Evolutionary conservation across 2,329 filamentous ascomycete species (phyloP).

Genomic region (Dendrostoma leiphaemia): DNA sequence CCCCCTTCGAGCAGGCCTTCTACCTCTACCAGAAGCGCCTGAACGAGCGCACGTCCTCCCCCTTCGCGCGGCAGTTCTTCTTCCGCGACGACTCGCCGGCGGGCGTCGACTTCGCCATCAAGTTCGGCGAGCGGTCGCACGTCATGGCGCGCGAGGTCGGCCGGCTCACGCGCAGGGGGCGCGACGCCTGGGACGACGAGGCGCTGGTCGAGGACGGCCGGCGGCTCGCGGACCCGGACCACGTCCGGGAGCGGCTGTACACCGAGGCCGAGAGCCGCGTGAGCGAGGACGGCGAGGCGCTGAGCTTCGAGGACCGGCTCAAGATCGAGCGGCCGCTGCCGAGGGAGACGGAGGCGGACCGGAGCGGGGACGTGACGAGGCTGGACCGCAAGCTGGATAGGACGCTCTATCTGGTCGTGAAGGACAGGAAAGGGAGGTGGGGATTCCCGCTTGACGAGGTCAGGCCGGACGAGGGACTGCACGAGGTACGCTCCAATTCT

Average conservation of each 20-base stretch:
- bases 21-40: conserved; percentile 97
- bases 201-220: conserved; percentile 76
- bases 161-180: conserved; percentile 65
- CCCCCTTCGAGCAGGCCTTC: conserved; percentile 86
- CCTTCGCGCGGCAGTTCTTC: conserved; percentile 90
- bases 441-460: conserved; percentile 75
- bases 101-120: conserved; percentile 87
- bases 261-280: conserved; percentile 70
- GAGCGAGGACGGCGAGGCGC: conserved; percentile 58
- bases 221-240: conserved; percentile 59
- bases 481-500: conserved; percentile 65
- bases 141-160: conserved; percentile 83
- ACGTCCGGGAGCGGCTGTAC: conserved; percentile 66
- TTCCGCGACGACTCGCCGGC: conserved; percentile 86
- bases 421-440: conserved; percentile 71
- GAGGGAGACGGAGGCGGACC: conserved; percentile 76
- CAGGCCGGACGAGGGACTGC: conserved; percentile 69
- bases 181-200: conserved; percentile 88
- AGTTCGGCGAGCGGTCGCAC: conserved; percentile 69
- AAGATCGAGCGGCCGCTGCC: conserved; percentile 68
- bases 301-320: conserved; percentile 57
- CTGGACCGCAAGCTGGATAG: conserved; percentile 76
- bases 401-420: conserved; percentile 86
- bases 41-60: conserved; percentile 85
- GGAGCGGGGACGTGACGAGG: conserved; percentile 69